phyloP scores from a whole-genome alignment of 495 filamentous ascomycete genomes.

The Aspergillus nidulans region DNA sequence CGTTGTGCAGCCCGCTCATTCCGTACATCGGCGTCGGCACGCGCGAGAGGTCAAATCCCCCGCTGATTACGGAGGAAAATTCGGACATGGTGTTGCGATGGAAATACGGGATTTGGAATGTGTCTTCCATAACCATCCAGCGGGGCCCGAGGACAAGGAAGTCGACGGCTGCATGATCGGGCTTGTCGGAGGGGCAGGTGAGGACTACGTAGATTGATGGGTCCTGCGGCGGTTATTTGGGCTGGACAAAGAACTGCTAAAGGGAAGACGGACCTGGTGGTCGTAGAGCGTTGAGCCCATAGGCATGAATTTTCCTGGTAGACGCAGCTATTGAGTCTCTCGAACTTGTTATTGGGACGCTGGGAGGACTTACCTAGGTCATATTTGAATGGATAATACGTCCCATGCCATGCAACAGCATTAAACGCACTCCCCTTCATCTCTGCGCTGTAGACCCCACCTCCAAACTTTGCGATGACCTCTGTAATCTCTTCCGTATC shows the following conservation, averaged over 20 bases:
- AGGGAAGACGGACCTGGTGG: not conserved
- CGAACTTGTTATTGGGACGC: no score
- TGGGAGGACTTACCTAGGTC: not conserved
- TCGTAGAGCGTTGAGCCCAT: slow-evolving; percentile 7
- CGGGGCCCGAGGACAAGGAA: slow-evolving; percentile 2
- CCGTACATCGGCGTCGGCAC: slow-evolving; percentile 1
- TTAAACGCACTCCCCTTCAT: slow-evolving; percentile 7
- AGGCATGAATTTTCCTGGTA: slow-evolving; percentile 5
- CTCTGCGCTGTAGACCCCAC: not conserved
- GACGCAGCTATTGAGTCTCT: not conserved
- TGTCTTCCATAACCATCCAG: slow-evolving; percentile 10
- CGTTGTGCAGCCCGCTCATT: slow-evolving; percentile 3
- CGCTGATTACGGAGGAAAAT: slow-evolving; percentile 5
- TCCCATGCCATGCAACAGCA: slow-evolving; percentile 6
- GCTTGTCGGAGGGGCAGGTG: slow-evolving; percentile 2
- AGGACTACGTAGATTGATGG: slow-evolving; percentile 3
- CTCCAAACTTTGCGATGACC: slow-evolving; percentile 4
- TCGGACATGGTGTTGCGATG: slow-evolving; percentile 9
- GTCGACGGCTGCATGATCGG: slow-evolving; percentile 2
- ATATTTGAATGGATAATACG: slow-evolving; percentile 9
- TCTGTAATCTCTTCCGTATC: slow-evolving; percentile 4
- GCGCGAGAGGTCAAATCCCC: not conserved
- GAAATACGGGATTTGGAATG: slow-evolving; percentile 5
- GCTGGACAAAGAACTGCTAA: not conserved
- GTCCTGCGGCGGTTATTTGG: not conserved